Base-by-base conservation (phyloP, 371 early-diverging fungal genomes). In the Lichtheimia corymbifera region DNA sequence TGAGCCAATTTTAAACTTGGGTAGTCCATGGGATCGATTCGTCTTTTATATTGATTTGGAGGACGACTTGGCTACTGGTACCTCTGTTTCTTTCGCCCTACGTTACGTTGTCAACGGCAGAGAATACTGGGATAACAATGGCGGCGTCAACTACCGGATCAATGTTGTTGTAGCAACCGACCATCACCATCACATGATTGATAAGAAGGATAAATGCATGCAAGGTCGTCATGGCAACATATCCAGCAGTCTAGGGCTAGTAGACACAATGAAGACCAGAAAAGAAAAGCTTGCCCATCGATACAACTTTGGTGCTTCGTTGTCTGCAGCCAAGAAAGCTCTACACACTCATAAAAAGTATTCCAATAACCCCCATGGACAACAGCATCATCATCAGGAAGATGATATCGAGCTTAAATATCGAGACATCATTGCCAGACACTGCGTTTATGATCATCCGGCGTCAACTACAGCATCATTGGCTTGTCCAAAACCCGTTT, bases 101-200 rank as follows among this genome's bases (percentile, higher is more conserved):
- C 51, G 58, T 35, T 77, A 91, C 61, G 70, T 71, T 17, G 90
- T 91, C 30, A 71, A 73, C 50, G 83, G 82, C 41, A 72, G 73
- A 41, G 88, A 88, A 60, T 81, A 74, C 63, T 93, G 94, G 94
- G 94, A 93, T 73, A 92, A 90, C 73, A 91, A 92, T 74, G 67
- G 66, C 42, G 89, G 90, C 14, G 62, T 66, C 53, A 90, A 92
- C 71, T 91, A 91, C 72, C 79, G 82, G 60, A 59, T 85, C 28
- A 66, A 79, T 28, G 52, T 59, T n/a, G 28, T 4, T 3, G 53
- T 28, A 17, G 11, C 2, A 35, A 11, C 1, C 11, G 35, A 35
- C 6, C 9, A 11, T 1, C 4, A 43, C 1, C 13, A 55, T 20
- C 7, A 55, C 20, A 22, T 17, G 3, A 41, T 18, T 11, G 18